phyloP scores from a whole-genome alignment of 768 basidiomycete genomes.

The Collybia nuda region DNA sequence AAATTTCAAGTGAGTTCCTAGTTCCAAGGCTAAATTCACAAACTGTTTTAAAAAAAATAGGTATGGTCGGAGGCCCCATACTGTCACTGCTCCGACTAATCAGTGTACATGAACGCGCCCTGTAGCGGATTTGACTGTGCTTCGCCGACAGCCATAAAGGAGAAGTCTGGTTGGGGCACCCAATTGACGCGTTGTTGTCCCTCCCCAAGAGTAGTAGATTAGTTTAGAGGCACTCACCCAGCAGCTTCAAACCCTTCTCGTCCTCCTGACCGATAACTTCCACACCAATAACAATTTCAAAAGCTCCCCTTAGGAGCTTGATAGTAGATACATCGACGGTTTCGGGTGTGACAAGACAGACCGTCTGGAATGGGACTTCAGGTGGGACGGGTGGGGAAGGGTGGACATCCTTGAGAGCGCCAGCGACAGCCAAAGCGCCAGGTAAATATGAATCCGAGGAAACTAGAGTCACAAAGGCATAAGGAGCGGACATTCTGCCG shows the following conservation, averaged over 20 bases:
- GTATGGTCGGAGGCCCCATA: neutral
- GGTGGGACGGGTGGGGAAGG: constrained; percentile 53
- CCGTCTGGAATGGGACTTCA: constrained; percentile 71
- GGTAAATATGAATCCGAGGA: constrained; percentile 93
- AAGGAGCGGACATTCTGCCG: constrained; percentile 58
- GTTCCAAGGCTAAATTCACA: neutral
- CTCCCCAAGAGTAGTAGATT: neutral
- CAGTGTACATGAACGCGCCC: too few relatives aligned
- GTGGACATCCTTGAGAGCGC: constrained; percentile 82
- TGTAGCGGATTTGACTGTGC: neutral
- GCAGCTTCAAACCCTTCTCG: constrained; percentile 64
- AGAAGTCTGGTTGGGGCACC: neutral
- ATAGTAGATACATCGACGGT: constrained; percentile 83
- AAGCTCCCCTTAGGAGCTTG: constrained; percentile 76
- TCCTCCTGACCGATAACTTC: constrained; percentile 80
- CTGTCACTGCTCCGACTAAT: too few relatives aligned
- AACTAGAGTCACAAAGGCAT: constrained; percentile 90
- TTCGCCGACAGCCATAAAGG: neutral
- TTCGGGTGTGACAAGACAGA: constrained; percentile 94
- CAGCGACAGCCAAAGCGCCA: constrained; percentile 84
- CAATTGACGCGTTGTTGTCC: constrained; percentile 8
- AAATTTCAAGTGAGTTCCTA: constrained; percentile 5
- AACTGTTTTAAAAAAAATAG: neutral
- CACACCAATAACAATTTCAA: constrained; percentile 87
- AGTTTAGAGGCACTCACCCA: constrained; percentile 60